Conservation (phyloP, 306 rosid species). For the Calophaca sinica region DNA sequence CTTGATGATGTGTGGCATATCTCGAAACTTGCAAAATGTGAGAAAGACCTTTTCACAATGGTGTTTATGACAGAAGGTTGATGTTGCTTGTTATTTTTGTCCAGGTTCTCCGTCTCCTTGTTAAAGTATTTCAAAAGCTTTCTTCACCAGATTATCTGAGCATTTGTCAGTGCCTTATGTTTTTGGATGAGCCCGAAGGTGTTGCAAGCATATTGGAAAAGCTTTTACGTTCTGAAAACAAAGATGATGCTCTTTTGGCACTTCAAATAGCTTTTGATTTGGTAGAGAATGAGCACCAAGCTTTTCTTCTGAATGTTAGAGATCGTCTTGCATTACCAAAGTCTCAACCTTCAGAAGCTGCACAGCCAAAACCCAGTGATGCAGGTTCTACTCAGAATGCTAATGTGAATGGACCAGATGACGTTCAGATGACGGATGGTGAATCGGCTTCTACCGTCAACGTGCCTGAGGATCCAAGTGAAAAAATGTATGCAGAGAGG, state of each 20-base stretch:
- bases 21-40: constrained; percentile 12
- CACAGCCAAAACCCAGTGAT: constrained; percentile 62
- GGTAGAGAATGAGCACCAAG: constrained; percentile 96
- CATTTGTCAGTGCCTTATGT: constrained; percentile 97
- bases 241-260: constrained; percentile 92
- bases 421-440: constrained; percentile 85
- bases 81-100: constrained; percentile 40
- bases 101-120: constrained; percentile 92
- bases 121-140: constrained; percentile 90
- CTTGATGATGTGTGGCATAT: constrained; percentile 26
- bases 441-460: constrained; percentile 52
- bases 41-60: constrained; percentile 8
- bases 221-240: constrained; percentile 87
- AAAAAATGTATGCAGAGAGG: constrained; percentile 80
- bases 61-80: constrained; percentile 26
- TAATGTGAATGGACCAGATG: constrained; percentile 61
- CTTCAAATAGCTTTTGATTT: constrained; percentile 97
- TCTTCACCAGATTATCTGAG: constrained; percentile 97
- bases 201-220: constrained; percentile 90
- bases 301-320: constrained; percentile 86
- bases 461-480: constrained; percentile 78
- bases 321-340: constrained; percentile 78
- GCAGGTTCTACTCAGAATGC: constrained; percentile 66
- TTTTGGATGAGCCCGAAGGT: constrained; percentile 91
- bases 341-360: constrained; percentile 60